phyloP scores from a whole-genome alignment of 257 asterid genomes.

The Thymus mandschuricus region DNA sequence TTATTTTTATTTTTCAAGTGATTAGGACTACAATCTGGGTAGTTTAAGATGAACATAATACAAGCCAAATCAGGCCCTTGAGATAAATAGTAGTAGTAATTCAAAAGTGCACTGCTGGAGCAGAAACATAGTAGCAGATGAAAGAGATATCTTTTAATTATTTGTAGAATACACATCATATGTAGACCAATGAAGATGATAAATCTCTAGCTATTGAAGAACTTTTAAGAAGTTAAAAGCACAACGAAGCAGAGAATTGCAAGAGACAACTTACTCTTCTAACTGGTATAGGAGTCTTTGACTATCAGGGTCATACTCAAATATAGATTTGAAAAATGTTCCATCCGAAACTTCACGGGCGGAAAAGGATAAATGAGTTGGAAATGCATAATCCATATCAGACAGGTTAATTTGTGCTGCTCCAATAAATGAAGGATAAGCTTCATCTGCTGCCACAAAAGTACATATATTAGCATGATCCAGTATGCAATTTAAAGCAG shows the following conservation, averaged over 20 bases:
- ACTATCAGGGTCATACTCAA: slow-evolving; percentile 88
- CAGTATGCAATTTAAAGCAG: slow-evolving; percentile 27
- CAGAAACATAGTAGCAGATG: slow-evolving; percentile 13
- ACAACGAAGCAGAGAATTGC: slow-evolving; percentile 24
- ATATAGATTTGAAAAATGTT: slow-evolving; percentile 77
- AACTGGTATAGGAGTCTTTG: slow-evolving; percentile 67
- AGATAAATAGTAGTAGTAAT: not conserved
- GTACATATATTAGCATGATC: slow-evolving; percentile 35
- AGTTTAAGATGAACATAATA: slow-evolving; percentile 13
- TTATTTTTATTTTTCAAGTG: not conserved
- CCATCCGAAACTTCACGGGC: slow-evolving; percentile 98
- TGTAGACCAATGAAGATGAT: slow-evolving; percentile 20
- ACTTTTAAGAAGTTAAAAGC: slow-evolving; percentile 24
- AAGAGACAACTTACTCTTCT: slow-evolving; percentile 59
- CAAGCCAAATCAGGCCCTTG: slow-evolving; percentile 5
- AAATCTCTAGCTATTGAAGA: slow-evolving; percentile 31
- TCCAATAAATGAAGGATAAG: slow-evolving; percentile 75
- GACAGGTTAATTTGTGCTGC: slow-evolving; percentile 59
- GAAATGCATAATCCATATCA: slow-evolving; percentile 73
- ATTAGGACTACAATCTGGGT: slow-evolving; percentile 11
- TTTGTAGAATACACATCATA: slow-evolving; percentile 13
- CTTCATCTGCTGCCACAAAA: slow-evolving; percentile 65
- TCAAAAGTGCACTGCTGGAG: slow-evolving; percentile 23
- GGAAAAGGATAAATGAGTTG: slow-evolving; percentile 89
- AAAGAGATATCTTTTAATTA: not conserved